A percentile compares a stretch with the other conserved stretches of the same genome.
phyloP scores from a whole-genome alignment of 805 yeast species.

The Cyberlindnera meyerae region DNA sequence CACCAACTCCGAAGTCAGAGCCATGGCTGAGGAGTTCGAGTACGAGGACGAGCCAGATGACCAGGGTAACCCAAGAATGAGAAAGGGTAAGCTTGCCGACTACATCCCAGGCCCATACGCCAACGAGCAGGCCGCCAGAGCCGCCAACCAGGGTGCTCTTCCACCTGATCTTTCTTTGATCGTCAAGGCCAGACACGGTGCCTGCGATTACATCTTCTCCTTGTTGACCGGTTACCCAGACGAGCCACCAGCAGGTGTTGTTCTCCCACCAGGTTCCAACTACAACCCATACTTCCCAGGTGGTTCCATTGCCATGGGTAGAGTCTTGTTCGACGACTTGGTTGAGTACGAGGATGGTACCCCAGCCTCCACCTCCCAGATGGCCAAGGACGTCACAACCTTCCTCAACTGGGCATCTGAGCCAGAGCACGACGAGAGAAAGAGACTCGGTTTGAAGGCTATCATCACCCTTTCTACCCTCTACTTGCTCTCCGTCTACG shows the following conservation, averaged over 20 bases:
- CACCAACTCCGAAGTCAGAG: slow-evolving; percentile 83
- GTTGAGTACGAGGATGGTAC: slow-evolving; percentile 99
- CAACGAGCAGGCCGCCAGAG: slow-evolving; percentile 98
- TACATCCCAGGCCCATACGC: slow-evolving; percentile 92
- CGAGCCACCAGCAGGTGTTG: slow-evolving; percentile 97
- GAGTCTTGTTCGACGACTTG: slow-evolving; percentile 94
- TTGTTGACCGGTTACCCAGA: slow-evolving; percentile 98
- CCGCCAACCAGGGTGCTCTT: slow-evolving; percentile 98
- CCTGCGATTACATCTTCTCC: slow-evolving; percentile 89
- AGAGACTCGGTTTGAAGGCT: slow-evolving; percentile 94
- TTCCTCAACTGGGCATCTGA: slow-evolving; percentile 98
- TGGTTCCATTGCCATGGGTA: slow-evolving; percentile 98
- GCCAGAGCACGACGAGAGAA: slow-evolving; percentile 98
- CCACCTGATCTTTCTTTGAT: slow-evolving; percentile 97
- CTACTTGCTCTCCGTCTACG: slow-evolving; percentile 81
- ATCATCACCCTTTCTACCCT: slow-evolving; percentile 71
- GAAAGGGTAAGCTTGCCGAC: slow-evolving; percentile 97
- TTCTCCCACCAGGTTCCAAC: slow-evolving; percentile 88
- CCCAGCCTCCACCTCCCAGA: slow-evolving; percentile 96
- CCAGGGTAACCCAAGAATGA: slow-evolving; percentile 96
- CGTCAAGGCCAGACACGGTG: slow-evolving; percentile 99
- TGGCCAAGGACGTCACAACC: slow-evolving; percentile 97
- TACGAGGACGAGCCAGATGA: slow-evolving; percentile 98
- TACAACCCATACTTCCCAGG: slow-evolving; percentile 99
- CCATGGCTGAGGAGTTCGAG: slow-evolving; percentile 92